Conservation (phyloP, 305 asterid species). For the Lippia alba region DNA sequence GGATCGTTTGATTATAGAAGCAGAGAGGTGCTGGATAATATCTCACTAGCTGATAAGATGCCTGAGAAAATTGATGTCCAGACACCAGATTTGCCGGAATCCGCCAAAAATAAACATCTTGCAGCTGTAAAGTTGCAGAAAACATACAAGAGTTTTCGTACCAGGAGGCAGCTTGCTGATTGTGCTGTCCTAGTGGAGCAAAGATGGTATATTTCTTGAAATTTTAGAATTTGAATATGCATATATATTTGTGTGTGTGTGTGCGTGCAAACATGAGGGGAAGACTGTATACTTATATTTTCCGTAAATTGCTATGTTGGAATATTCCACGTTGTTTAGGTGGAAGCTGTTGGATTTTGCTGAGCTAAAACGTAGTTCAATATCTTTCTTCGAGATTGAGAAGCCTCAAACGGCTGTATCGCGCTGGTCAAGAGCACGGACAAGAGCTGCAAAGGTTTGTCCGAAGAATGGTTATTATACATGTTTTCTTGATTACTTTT, state of each 20-base stretch:
- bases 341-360: slow-evolving; percentile 90
- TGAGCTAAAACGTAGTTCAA: slow-evolving; percentile 71
- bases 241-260: too few species aligned
- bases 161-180: slow-evolving; percentile 88
- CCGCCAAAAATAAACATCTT: slow-evolving; percentile 45
- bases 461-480: neutral
- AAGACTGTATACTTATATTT: too few species aligned
- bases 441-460: slow-evolving; percentile 73
- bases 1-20: slow-evolving; percentile 37
- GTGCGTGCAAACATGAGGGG: too few species aligned
- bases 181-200: slow-evolving; percentile 92
- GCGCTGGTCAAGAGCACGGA: slow-evolving; percentile 85
- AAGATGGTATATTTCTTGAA: slow-evolving; percentile 57
- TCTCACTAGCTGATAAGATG: slow-evolving; percentile 24
- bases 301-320: neutral
- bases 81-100: slow-evolving; percentile 11
- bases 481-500: neutral
- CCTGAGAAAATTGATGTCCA: slow-evolving; percentile 27
- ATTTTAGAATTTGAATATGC: neutral
- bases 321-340: slow-evolving; percentile 47
- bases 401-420: slow-evolving; percentile 77
- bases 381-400: slow-evolving; percentile 82
- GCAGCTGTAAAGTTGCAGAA: slow-evolving; percentile 86
- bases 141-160: slow-evolving; percentile 88
- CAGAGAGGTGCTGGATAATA: slow-evolving; percentile 22